Conservation (phyloP, 768 basidiomycete genomes). For the Trichaptum fuscoviolaceum region DNA sequence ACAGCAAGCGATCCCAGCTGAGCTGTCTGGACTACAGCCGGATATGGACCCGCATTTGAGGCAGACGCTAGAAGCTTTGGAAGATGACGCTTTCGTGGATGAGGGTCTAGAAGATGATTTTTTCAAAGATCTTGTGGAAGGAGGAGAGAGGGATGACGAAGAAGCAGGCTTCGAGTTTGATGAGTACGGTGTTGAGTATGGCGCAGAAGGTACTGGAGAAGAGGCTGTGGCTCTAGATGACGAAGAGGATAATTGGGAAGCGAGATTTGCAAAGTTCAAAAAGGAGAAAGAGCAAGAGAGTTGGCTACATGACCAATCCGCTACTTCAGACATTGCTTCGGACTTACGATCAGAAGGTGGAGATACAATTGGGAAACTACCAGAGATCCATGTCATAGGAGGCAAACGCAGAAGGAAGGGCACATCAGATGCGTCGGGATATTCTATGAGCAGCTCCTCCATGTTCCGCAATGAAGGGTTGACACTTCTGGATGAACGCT, state of each 20-base stretch:
- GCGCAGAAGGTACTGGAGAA: slow-evolving; percentile 25
- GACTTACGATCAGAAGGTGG: slow-evolving; percentile 59
- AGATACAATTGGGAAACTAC: slow-evolving; percentile 78
- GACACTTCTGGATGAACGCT: slow-evolving; percentile 85
- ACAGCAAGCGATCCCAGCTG: slow-evolving; percentile 73
- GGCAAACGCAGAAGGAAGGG: slow-evolving; percentile 68
- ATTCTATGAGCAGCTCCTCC: slow-evolving; percentile 96
- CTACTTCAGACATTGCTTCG: slow-evolving; percentile 43
- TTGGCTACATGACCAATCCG: slow-evolving; percentile 17
- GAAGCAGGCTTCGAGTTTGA: slow-evolving; percentile 65
- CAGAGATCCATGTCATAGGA: slow-evolving; percentile 72
- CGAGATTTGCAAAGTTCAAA: slow-evolving; percentile 79
- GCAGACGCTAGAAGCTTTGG: slow-evolving; percentile 88
- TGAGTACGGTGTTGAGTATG: slow-evolving; percentile 41
- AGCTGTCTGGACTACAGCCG: slow-evolving; percentile 85
- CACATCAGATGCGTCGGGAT: slow-evolving; percentile 83
- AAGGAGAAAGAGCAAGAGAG: slow-evolving; percentile 24
- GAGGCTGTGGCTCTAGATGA: slow-evolving; percentile 17
- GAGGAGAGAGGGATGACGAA: slow-evolving; percentile 60
- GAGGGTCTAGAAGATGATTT: slow-evolving; percentile 70
- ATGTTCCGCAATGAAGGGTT: slow-evolving; percentile 91
- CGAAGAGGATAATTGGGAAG: slow-evolving; percentile 61
- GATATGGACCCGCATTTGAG: slow-evolving; percentile 96
- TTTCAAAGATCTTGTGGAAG: slow-evolving; percentile 64
- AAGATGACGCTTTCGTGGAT: slow-evolving; percentile 93